phyloP scores from a whole-genome alignment of 352 stramenopile species.

The Phytophthora ohioensis region DNA sequence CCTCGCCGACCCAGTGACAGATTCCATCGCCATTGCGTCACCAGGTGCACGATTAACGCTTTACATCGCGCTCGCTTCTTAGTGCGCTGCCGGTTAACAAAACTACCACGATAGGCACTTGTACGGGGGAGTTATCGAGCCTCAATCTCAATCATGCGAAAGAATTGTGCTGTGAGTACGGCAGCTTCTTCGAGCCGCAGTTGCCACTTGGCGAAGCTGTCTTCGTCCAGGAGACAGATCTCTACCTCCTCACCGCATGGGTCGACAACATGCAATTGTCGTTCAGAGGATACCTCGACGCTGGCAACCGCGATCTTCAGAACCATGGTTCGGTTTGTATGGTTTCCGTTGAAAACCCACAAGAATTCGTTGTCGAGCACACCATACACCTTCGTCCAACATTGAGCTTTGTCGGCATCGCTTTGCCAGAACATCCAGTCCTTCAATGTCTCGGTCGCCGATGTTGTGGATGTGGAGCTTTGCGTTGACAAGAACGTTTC shows the following conservation, averaged over 20 bases:
- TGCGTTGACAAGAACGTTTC: background rate
- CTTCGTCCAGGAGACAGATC: background rate
- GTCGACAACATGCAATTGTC: background rate
- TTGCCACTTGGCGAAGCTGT: background rate
- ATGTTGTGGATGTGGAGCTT: background rate
- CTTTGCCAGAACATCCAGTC: background rate
- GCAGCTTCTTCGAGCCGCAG: background rate
- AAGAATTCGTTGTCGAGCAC: background rate
- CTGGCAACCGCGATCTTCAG: background rate
- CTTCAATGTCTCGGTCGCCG: background rate
- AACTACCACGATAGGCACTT: background rate
- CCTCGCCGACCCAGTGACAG: background rate
- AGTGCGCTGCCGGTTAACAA: background rate
- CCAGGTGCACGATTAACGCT: background rate
- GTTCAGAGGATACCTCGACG: background rate
- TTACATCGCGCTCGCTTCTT: background rate
- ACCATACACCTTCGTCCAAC: background rate
- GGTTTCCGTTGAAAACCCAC: background rate
- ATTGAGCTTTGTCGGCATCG: background rate
- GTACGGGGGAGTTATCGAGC: background rate
- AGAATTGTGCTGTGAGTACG: constrained; percentile 1
- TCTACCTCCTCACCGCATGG: background rate
- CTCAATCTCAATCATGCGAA: constrained; percentile 4
- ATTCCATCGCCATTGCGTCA: background rate
- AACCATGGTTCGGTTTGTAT: background rate